phyloP scores from a whole-genome alignment of 306 rosid species.

The Adenanthera pavonina region DNA sequence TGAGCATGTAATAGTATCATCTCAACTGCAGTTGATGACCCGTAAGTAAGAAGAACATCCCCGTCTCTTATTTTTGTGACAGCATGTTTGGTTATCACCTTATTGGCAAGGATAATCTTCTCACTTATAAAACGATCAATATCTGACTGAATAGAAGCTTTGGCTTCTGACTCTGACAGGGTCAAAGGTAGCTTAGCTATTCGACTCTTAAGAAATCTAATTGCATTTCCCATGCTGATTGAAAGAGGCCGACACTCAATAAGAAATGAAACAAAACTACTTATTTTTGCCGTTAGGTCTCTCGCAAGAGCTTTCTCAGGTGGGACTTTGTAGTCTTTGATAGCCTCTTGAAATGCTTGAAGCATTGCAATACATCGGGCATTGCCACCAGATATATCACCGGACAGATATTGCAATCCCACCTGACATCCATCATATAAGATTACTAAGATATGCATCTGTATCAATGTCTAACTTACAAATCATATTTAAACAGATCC shows the following conservation, averaged over 20 bases:
- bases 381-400: constrained; percentile 62
- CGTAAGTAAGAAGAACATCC: constrained; percentile 66
- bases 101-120: constrained; percentile 64
- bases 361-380: constrained; percentile 72
- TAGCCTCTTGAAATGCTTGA: constrained; percentile 65
- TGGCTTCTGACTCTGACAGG: constrained; percentile 64
- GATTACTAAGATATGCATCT: constrained; percentile 26
- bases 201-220: constrained; percentile 63
- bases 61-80: constrained; percentile 69
- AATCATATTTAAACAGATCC: constrained; percentile 6
- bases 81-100: constrained; percentile 64
- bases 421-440: constrained; percentile 45
- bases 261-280: constrained; percentile 64
- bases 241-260: constrained; percentile 67
- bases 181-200: constrained; percentile 59
- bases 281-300: constrained; percentile 60
- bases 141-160: constrained; percentile 52
- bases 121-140: constrained; percentile 62
- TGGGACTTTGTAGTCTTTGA: constrained; percentile 63
- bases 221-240: constrained; percentile 74
- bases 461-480: constrained; percentile 1
- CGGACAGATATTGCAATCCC: constrained; percentile 56
- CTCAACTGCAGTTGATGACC: constrained; percentile 60
- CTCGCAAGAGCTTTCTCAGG: constrained; percentile 54
- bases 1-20: constrained; percentile 62